These are phyloP conservation scores for Vigna hirtella DNA, from an alignment of 306 rosid species.

Conservation along the genomic window DNA sequence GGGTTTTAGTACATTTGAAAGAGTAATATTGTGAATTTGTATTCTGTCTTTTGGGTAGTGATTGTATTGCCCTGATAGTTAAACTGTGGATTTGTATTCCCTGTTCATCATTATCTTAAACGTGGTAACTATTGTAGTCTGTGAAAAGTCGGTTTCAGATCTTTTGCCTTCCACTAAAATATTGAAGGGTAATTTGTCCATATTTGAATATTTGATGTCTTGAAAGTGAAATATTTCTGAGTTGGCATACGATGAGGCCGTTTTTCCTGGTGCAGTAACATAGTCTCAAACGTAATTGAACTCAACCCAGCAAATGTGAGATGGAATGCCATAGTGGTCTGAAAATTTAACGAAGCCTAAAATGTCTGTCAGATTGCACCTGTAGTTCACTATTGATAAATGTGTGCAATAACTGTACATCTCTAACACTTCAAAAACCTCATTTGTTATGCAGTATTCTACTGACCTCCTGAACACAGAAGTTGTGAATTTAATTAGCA, in stretches of 20 bases:
- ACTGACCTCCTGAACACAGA: background rate
- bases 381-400: constrained; percentile 12
- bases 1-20: constrained; percentile 6
- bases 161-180: background rate
- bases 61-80: background rate
- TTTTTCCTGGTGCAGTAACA: background rate
- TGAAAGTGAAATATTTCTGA: background rate
- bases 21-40: too few species aligned
- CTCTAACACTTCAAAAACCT: background rate
- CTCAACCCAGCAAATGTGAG: constrained; percentile 11
- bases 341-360: constrained; percentile 9
- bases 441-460: constrained; percentile 2
- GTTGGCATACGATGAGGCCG: background rate
- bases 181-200: background rate
- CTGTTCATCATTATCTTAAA: background rate
- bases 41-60: background rate
- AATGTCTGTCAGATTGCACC: background rate
- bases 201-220: constrained; percentile 9
- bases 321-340: background rate
- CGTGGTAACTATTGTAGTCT: constrained; percentile 2
- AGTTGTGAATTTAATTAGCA: constrained; percentile 29
- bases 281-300: background rate
- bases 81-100: constrained; percentile 15
- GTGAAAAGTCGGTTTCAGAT: constrained; percentile 14
- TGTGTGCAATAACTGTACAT: constrained; percentile 10